Evolutionary conservation across 1,284 basidiomycete genomes (phyloP).

Genomic region (Earliella scabrosa): DNA sequence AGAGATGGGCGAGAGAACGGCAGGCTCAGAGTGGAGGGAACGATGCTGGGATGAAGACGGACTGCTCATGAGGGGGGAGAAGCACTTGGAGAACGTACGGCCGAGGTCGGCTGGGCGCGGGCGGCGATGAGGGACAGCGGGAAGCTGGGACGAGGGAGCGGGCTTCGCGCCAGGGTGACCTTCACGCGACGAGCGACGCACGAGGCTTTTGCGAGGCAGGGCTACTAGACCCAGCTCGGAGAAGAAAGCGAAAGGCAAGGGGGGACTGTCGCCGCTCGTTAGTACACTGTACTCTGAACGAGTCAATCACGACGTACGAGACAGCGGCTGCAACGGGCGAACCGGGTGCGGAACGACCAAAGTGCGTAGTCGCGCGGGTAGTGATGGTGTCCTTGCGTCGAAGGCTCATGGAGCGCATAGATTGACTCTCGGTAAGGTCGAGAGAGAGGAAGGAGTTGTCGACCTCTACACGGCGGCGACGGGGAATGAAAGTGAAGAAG

Average conservation of each 20-base stretch:
- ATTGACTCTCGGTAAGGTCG: constrained; percentile 61
- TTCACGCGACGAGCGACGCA: constrained; percentile 46
- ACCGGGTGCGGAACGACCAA: constrained; percentile 31
- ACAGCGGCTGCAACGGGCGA: constrained; percentile 26
- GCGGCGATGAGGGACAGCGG: constrained; percentile 25
- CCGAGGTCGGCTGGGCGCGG: constrained; percentile 29
- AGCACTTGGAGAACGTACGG: constrained; percentile 25
- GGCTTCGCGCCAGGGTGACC: constrained; percentile 68
- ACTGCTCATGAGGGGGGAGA: constrained; percentile 17
- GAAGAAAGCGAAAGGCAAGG: constrained; percentile 15
- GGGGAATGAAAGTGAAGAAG: constrained; percentile 34
- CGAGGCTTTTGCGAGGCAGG: constrained; percentile 13
- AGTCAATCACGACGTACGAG: constrained; percentile 26
- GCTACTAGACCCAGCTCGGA: constrained; percentile 16
- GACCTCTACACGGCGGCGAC: constrained; percentile 36
- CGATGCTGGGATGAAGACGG: constrained; percentile 25
- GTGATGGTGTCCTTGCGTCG: constrained; percentile 42
- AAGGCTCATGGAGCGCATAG: constrained; percentile 47
- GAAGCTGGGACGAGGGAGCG: constrained; percentile 51
- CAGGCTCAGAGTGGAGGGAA: constrained; percentile 31
- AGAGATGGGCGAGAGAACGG: constrained; percentile 41
- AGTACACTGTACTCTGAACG: background rate
- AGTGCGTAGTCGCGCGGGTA: constrained; percentile 28
- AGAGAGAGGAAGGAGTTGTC: constrained; percentile 54
- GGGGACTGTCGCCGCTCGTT: background rate